Evolutionary conservation across 495 filamentous ascomycete species (phyloP), one percentile per base, ranked within the genome.

Genomic region (Bombardia bombarda): DNA sequence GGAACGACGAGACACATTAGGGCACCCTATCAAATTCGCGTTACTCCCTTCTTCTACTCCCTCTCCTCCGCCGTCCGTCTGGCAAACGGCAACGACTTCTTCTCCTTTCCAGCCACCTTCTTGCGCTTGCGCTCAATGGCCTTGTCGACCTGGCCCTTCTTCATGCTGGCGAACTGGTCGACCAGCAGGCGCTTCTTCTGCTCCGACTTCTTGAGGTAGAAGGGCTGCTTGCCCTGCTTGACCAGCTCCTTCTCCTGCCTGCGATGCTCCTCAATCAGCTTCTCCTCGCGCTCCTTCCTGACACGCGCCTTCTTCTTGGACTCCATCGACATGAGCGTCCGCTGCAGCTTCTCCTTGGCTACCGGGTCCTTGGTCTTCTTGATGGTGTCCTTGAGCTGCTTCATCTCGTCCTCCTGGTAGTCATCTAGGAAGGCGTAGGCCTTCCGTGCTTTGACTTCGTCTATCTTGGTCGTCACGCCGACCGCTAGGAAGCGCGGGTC

Each of bases 171-270:
- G 54, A 83, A 96, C 61, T 83, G 80, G 53, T 94, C 82, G 47
- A 85, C 61, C 45, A 95, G 64, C 22, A 87, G 69, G 58, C 80
- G 63, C 66, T 88, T 88, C 79, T 93, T 95, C 65, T 88, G 73
- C 65, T 95, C 89, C 45, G 77, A 79, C 64, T 83, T 79, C 76
- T 97, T 97, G 49, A 96, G 68, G 58, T 83, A 95, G 57, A 89
- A 98, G 5, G 90, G 90, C 71, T 80, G 80, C 78, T 97, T 95
- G 18, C 92, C 92, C 65, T 88, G 76, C 52, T 72, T 75, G 22
- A 97, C 78, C 42, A 83, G 61, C 62, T 88, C 82, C 64, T 85
- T 86, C 75, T 98, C 92, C 54, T 80, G 69, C 66, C 75, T 79
- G 50, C 83, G 77, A 62, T 95, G 88, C 60, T 82, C 76, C 21